Base-by-base conservation (phyloP, 345 rosid species). In the Populus tremula region DNA sequence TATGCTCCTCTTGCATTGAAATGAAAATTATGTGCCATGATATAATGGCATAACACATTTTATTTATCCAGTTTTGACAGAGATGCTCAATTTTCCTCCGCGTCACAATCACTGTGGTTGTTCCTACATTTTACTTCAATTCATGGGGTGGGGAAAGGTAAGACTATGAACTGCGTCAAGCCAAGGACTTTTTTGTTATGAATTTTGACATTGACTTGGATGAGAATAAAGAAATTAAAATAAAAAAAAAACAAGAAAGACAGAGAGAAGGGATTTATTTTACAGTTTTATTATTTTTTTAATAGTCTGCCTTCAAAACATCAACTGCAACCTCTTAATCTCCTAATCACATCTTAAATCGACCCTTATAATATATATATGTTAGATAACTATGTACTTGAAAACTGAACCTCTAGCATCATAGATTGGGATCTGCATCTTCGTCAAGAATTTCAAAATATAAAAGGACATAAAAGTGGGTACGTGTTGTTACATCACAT, bases 401-500 rank as follows among this genome's bases (percentile, higher is more conserved):
- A 39, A 39, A 39, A 39, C 2, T 39, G 43, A 39, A 39, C 43
- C 43, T 39, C 43, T 39, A 8, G 43, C 43, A 39, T 39, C 43
- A 39, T 43, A 14, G 31, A 13, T 33, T 41, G 63, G 27, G 6
- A 65, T 47, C 47, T 75, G 56, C 47, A 72, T 56, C 67, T 14
- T 8, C n/a, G n/a, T 33, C 49, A 35, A 21, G 76, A 75, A 66
- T 47, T 8, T 61, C 50, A 67, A 10, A 11, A 67, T 4, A 54
- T 18, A 68, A 2, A 36, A 27, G 64, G 14, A 27, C 25, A 27
- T 43, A 36, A 72, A 63, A 16, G 33, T 7, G 54, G 14, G 56
- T 12, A 2, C 61, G 76, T 74, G 47, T 23, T 79, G 83, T 76
- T 73, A 77, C 79, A 77, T 80, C 82, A 70, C 65, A 69, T 62